phyloP scores from a whole-genome alignment of 345 rosid genomes.

The Citrus sp. region DNA sequence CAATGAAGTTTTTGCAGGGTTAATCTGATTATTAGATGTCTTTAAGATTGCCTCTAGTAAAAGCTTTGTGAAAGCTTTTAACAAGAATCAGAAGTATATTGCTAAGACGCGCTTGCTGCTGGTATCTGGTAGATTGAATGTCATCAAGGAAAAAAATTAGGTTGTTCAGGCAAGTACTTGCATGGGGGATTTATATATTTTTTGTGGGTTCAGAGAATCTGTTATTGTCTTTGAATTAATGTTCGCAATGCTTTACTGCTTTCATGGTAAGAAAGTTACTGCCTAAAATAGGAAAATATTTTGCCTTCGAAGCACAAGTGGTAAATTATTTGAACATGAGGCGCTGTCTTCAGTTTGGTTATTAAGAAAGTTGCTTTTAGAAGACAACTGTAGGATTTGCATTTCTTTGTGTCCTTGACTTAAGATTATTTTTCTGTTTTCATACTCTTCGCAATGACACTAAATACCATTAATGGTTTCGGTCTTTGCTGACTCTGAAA shows the following conservation, averaged over 20 bases:
- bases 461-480: background rate
- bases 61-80: background rate
- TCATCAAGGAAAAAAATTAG: background rate
- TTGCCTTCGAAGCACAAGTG: background rate
- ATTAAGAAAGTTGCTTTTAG: background rate
- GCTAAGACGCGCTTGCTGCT: background rate
- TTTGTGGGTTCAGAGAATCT: background rate
- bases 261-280: background rate
- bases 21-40: background rate
- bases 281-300: background rate
- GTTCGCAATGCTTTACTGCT: background rate
- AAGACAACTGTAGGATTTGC: background rate
- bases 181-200: background rate
- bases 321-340: background rate
- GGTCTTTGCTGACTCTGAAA: background rate
- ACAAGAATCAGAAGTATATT: background rate
- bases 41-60: background rate
- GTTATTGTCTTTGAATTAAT: background rate
- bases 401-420: background rate
- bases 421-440: background rate
- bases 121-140: background rate
- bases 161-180: background rate
- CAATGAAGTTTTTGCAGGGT: constrained; percentile 6
- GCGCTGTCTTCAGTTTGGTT: background rate
- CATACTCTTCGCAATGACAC: background rate